Base-by-base conservation (phyloP, 805 yeast genomes). In the Metschnikowia picachoensis region DNA sequence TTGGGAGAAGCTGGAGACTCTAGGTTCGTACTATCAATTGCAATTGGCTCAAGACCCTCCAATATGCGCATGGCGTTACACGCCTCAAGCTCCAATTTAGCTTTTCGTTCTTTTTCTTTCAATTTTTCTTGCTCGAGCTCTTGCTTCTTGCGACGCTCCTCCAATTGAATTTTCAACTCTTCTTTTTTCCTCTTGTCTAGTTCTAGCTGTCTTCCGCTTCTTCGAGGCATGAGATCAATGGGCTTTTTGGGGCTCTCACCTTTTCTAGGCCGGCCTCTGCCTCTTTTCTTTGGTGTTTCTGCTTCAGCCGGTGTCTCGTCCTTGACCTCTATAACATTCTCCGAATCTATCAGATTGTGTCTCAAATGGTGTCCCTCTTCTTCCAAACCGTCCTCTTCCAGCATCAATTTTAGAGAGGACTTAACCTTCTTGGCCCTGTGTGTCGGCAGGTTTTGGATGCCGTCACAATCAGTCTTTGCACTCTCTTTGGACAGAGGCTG, bases 331-430 rank as follows among this genome's bases (percentile, higher is more conserved):
- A 31, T 29, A 14, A 10, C 30, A 16, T 15, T 37, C 15, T 37
- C 29, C 4, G 33, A 34, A 2, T 36, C 33, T 15, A 28, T 17
- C 12, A n/a, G 32, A 3, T 11, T 37, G 20, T 14, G 29, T 7
- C 20, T n/a, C 9, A 20, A 28, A 12, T 35, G 28, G 5, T 14
- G 17, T 5, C 8, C 16, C 5, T 61, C 61, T 3, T 62, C 73
- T 1, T 47, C 52, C 25, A 60, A 66, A 8, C 62, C 73, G 12
- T 62, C 67, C 8, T 59, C 66, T 13, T 65, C 69, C 28, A 66
- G 70, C 66, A 64, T 58, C 42, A 66, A 52, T 39, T 60, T 49
- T 41, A 59, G 52, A 45, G 64, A 68, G 6, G 60, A 31, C 20
- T 55, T 55, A 17, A 68, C 60, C 0, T 86, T 81, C 47, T 20